Conservation (phyloP, 2,329 filamentous ascomycete genomes). For the Dothistroma pini region DNA sequence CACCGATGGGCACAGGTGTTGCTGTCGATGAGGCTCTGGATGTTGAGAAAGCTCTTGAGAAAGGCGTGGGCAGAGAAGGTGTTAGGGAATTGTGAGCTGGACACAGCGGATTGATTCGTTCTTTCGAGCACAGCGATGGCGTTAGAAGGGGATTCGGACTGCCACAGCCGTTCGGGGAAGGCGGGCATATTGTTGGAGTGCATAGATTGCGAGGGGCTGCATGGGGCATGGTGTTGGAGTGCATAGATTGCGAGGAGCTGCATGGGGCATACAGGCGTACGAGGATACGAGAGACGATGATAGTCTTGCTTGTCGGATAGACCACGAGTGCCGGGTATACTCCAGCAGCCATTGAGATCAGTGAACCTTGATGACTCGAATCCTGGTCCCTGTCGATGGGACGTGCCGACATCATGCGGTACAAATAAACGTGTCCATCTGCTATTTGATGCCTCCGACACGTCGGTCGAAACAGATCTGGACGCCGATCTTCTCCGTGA, state of each 20-base stretch:
- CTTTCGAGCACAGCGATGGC: constrained; percentile 4
- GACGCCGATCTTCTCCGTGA: background rate
- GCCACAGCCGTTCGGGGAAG: background rate
- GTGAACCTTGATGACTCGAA: background rate
- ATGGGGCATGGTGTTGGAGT: background rate
- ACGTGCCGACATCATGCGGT: background rate
- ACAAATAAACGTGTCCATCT: background rate
- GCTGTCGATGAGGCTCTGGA: constrained; percentile 32
- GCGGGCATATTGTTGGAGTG: background rate
- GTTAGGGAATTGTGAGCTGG: background rate
- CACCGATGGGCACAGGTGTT: constrained; percentile 41
- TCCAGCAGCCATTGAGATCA: background rate
- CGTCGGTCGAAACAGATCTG: background rate
- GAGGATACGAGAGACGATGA: background rate
- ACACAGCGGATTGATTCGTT: background rate
- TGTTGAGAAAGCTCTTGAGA: constrained; percentile 27
- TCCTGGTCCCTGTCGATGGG: background rate
- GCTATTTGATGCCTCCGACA: background rate
- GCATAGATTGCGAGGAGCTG: background rate
- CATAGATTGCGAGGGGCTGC: background rate
- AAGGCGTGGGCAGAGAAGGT: constrained; percentile 25
- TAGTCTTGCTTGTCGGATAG: background rate
- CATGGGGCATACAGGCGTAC: background rate
- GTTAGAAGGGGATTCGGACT: background rate
- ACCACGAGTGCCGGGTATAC: background rate